Conservation (phyloP, 208 protist genomes). For the Trypanosoma cruzi region DNA sequence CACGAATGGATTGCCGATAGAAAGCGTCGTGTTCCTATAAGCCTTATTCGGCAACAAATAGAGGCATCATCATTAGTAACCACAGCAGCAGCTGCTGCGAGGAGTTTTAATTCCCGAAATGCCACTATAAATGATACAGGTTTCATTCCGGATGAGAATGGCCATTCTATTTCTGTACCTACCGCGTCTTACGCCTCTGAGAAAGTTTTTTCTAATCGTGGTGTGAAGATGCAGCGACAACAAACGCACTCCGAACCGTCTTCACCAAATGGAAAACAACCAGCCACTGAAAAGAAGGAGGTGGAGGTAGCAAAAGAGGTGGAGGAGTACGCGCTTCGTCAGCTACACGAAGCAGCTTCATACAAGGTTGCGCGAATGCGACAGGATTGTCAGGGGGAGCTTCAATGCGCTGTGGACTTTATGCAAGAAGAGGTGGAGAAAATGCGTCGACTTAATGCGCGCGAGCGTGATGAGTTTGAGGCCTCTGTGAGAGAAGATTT, state of each 20-base stretch:
- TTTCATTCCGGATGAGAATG: background rate
- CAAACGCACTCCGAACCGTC: background rate
- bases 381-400: constrained; percentile 41
- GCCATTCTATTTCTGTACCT: background rate
- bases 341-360: constrained; percentile 62
- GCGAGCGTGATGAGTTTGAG: constrained; percentile 73
- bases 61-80: background rate
- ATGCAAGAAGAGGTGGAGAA: constrained; percentile 56
- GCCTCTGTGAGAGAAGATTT: constrained; percentile 67
- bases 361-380: constrained; percentile 60
- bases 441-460: constrained; percentile 55
- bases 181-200: background rate
- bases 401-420: constrained; percentile 56
- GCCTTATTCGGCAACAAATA: constrained; percentile 20
- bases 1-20: constrained; percentile 82
- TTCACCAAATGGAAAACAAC: background rate
- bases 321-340: constrained; percentile 21
- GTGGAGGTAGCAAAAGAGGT: constrained; percentile 2
- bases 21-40: constrained; percentile 57
- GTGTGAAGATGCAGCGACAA: background rate
- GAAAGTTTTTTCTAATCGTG: background rate
- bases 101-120: background rate
- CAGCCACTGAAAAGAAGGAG: background rate
- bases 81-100: background rate
- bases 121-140: background rate